Evolutionary conservation across 2,329 filamentous ascomycete genomes (phyloP).

Genomic region (Penicillium brevicompactum): DNA sequence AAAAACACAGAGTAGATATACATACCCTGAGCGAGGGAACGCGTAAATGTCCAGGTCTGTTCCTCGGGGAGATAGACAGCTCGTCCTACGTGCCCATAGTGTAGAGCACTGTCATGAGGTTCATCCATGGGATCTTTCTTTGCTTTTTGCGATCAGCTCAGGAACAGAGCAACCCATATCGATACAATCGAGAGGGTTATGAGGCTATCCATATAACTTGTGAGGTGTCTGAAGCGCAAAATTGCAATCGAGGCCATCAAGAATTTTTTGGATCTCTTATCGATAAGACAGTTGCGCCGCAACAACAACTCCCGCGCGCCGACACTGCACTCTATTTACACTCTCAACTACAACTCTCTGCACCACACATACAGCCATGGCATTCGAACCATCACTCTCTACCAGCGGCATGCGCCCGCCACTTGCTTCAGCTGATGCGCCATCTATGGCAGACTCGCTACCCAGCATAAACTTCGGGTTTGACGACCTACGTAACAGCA

Average conservation of each 20-base stretch:
- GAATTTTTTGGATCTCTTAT: slow-evolving; percentile 24
- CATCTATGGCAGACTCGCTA: slow-evolving; percentile 67
- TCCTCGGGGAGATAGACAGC: slow-evolving; percentile 53
- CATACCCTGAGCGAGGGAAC: slow-evolving; percentile 36
- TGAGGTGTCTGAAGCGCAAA: neutral
- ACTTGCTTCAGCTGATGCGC: slow-evolving; percentile 53
- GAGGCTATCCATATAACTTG: slow-evolving; percentile 1
- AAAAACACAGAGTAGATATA: neutral
- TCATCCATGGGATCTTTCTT: slow-evolving; percentile 61
- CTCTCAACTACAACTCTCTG: neutral
- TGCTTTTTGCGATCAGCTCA: slow-evolving; percentile 30
- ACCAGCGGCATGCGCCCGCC: slow-evolving; percentile 56
- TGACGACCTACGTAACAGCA: slow-evolving; percentile 90
- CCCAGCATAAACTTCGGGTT: slow-evolving; percentile 95
- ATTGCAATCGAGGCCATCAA: neutral
- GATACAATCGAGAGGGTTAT: slow-evolving; percentile 8
- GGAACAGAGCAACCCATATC: slow-evolving; percentile 34
- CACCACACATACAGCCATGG: slow-evolving; percentile 36
- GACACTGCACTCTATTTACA: neutral
- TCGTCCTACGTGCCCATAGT: slow-evolving; percentile 60
- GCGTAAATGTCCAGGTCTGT: slow-evolving; percentile 53
- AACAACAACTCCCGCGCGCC: slow-evolving; percentile 23
- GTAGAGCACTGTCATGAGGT: slow-evolving; percentile 50
- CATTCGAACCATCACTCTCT: slow-evolving; percentile 62
- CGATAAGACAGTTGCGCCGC: slow-evolving; percentile 35